Conservation (phyloP, 495 filamentous ascomycete species). For the Usnea hakonensis region DNA sequence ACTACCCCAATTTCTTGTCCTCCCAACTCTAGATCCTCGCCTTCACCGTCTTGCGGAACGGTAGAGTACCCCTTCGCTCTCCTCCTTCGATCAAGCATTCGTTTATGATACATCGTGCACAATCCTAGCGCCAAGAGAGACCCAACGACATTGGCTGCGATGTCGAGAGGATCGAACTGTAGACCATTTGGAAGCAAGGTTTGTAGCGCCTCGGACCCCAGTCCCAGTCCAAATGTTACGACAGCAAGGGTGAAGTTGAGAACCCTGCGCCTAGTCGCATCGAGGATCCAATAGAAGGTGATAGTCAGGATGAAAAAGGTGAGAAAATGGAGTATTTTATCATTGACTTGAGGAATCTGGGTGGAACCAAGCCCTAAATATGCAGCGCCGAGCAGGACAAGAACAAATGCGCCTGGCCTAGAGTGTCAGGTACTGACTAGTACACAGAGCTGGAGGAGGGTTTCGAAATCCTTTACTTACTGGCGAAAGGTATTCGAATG, state of each 20-base stretch:
- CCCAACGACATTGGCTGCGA: slow-evolving; percentile 81
- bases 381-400: slow-evolving; percentile 64
- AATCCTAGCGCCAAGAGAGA: slow-evolving; percentile 61
- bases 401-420: slow-evolving; percentile 61
- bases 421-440: slow-evolving; percentile 12
- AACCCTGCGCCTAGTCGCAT: slow-evolving; percentile 75
- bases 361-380: slow-evolving; percentile 68
- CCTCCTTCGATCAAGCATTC: slow-evolving; percentile 88
- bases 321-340: slow-evolving; percentile 83
- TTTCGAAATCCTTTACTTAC: slow-evolving; percentile 35
- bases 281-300: slow-evolving; percentile 93
- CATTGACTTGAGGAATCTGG: slow-evolving; percentile 58
- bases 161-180: slow-evolving; percentile 74
- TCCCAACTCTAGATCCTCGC: slow-evolving; percentile 49
- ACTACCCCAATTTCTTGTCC: slow-evolving; percentile 52
- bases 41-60: slow-evolving; percentile 44
- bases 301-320: slow-evolving; percentile 85
- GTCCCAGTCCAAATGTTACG: slow-evolving; percentile 62
- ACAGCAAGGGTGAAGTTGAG: slow-evolving; percentile 78
- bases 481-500: slow-evolving; percentile 66
- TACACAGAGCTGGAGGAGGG: slow-evolving; percentile 10
- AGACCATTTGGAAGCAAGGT: slow-evolving; percentile 72
- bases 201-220: slow-evolving; percentile 85
- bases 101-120: slow-evolving; percentile 84
- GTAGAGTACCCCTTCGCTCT: slow-evolving; percentile 60